A percentile compares a stretch with the other conserved stretches of the same genome.
These are phyloP conservation scores for Gryganskiella cystojenkinii DNA, from an alignment of 192 early-diverging fungal genomes.

Conservation along the genomic window DNA sequence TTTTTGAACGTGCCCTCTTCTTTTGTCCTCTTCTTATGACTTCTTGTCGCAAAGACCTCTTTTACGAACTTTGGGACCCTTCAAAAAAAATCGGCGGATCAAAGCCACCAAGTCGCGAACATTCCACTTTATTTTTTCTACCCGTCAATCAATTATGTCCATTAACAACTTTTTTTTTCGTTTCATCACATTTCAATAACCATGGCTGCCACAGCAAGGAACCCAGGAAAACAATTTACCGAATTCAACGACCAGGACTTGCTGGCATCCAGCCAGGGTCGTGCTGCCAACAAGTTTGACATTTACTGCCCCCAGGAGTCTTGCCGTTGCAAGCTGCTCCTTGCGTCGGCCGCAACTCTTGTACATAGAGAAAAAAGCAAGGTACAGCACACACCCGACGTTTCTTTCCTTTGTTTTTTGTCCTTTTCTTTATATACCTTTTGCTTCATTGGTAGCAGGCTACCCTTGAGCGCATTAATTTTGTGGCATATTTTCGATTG, in stretches of 20 bases:
- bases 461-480: no score
- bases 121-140: no score
- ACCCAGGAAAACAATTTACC: slow-evolving; percentile 25
- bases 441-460: no score
- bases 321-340: slow-evolving; percentile 60
- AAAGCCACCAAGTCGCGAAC: no score
- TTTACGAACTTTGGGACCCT: no score
- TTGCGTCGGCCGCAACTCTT: slow-evolving; percentile 51
- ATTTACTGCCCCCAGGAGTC: slow-evolving; percentile 63
- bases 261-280: neutral
- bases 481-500: no score
- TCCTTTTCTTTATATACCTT: neutral
- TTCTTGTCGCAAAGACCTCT: no score
- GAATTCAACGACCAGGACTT: slow-evolving; percentile 41
- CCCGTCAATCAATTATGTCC: no score
- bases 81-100: no score
- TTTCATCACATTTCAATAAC: neutral
- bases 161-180: neutral
- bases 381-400: slow-evolving; percentile 30
- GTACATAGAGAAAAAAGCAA: slow-evolving; percentile 61
- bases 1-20: no score
- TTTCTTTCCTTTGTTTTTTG: no score
- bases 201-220: slow-evolving; percentile 16
- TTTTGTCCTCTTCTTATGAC: no score
- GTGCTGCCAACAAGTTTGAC: slow-evolving; percentile 51